Evolutionary conservation across 177 flowering plant species (phyloP).

Genomic region (Telopea speciosissima): DNA sequence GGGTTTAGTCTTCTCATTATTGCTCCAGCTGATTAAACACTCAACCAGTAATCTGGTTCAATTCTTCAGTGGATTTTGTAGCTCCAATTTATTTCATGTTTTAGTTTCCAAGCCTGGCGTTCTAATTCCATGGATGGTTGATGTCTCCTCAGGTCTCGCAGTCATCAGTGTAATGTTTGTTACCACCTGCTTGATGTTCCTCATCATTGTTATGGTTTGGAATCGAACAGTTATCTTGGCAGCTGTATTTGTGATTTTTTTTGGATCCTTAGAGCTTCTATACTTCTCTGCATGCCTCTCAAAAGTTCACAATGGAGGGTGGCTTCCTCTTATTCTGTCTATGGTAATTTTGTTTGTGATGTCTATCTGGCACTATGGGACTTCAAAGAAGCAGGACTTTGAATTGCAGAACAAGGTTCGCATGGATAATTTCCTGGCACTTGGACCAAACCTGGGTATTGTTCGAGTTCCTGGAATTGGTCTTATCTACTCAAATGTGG

Average conservation of each 20-base stretch:
- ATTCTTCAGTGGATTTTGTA: not conserved
- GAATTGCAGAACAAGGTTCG: conserved; percentile 36
- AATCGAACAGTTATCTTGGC: conserved; percentile 22
- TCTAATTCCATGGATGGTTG: not conserved
- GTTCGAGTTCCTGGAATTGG: conserved; percentile 40
- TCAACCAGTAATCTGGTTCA: not conserved
- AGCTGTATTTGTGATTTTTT: conserved; percentile 24
- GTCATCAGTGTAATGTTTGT: conserved; percentile 43
- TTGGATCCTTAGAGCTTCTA: conserved; percentile 39
- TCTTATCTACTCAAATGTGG: conserved; percentile 32
- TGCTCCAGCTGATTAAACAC: not conserved
- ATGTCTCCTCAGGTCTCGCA: conserved; percentile 32
- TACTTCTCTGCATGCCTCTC: conserved; percentile 36
- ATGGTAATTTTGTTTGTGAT: conserved; percentile 21
- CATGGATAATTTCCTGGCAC: conserved; percentile 27
- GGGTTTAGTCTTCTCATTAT: no score
- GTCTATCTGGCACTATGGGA: conserved; percentile 44
- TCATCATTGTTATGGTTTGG: conserved; percentile 38
- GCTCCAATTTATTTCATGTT: not conserved
- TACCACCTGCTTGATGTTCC: conserved; percentile 45
- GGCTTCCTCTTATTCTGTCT: conserved; percentile 37
- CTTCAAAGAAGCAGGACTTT: conserved; percentile 26
- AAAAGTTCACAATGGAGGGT: conserved; percentile 40
- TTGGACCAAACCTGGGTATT: conserved; percentile 35
- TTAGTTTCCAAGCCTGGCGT: not conserved